These are phyloP conservation scores for Yarrowia sp. DNA, from an alignment of 805 yeast genomes.

Conservation along the genomic window DNA sequence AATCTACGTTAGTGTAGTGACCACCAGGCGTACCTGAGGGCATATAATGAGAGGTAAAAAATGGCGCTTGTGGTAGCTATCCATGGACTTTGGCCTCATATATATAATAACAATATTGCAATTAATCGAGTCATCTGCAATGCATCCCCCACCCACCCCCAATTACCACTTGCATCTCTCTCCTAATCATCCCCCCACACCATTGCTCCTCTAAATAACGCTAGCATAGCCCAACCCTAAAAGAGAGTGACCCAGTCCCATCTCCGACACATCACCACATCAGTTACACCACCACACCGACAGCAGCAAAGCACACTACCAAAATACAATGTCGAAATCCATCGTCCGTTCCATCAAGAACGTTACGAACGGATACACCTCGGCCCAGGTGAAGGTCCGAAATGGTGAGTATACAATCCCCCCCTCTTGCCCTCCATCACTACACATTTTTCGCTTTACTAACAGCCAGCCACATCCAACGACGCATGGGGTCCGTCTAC, in stretches of 20 bases:
- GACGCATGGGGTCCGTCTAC: slow-evolving; percentile 82
- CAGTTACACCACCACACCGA: background rate
- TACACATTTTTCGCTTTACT: background rate
- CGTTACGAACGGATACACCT: slow-evolving; percentile 82
- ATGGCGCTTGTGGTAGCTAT: background rate
- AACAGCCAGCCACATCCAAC: slow-evolving; percentile 62
- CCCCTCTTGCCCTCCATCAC: background rate
- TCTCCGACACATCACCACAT: slow-evolving; percentile 21
- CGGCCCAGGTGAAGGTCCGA: slow-evolving; percentile 82
- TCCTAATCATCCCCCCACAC: slow-evolving; percentile 5
- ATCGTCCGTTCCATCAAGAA: slow-evolving; percentile 82
- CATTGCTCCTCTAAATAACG: slow-evolving; percentile 24
- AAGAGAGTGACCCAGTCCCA: slow-evolving; percentile 5
- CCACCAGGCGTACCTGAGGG: slow-evolving; percentile 12
- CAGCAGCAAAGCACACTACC: background rate
- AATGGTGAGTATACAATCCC: slow-evolving; percentile 41
- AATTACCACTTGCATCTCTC: background rate
- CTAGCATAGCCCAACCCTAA: slow-evolving; percentile 24
- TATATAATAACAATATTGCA: background rate
- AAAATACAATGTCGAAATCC: slow-evolving; percentile 42
- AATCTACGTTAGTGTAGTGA: slow-evolving; percentile 12
- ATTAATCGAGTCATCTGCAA: background rate
- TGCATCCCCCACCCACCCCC: background rate
- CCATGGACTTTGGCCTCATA: background rate
- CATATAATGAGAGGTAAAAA: background rate